Percentiles rank a stretch among this genome's conserved stretches.
Evolutionary conservation across 2,329 filamentous ascomycete species (phyloP).

Genomic region (Aureobasidium vineae): DNA sequence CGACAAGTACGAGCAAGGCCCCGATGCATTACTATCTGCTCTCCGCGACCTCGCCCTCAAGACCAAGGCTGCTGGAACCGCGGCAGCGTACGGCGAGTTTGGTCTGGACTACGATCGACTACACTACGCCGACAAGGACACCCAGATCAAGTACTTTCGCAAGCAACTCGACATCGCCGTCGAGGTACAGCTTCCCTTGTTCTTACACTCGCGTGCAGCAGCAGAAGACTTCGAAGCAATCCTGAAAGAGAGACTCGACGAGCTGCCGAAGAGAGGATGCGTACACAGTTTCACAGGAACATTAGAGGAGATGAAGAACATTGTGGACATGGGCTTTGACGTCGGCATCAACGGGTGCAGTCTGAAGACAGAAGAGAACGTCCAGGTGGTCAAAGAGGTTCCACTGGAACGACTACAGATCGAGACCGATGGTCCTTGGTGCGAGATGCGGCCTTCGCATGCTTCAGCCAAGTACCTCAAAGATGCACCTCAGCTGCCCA

Average conservation of each 20-base stretch:
- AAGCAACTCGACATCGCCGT: constrained; percentile 77
- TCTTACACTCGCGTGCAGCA: constrained; percentile 87
- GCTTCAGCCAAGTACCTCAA: constrained; percentile 73
- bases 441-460: constrained; percentile 87
- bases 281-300: constrained; percentile 97
- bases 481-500: constrained; percentile 69
- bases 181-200: constrained; percentile 76
- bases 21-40: constrained; percentile 53
- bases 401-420: constrained; percentile 81
- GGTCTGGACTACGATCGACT: constrained; percentile 95
- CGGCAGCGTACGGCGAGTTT: constrained; percentile 87
- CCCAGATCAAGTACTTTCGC: constrained; percentile 82
- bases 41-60: constrained; percentile 64
- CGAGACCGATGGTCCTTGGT: constrained; percentile 97
- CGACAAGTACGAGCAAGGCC: constrained; percentile 60
- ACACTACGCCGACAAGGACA: constrained; percentile 72
- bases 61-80: constrained; percentile 58
- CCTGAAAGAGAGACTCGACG: constrained; percentile 53
- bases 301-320: constrained; percentile 73
- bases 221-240: constrained; percentile 78
- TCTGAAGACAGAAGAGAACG: constrained; percentile 90
- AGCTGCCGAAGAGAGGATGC: constrained; percentile 67
- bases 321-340: constrained; percentile 78
- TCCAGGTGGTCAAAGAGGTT: constrained; percentile 76
- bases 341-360: constrained; percentile 97